These are phyloP conservation scores for Hirsutella minnesotensis DNA, from an alignment of 2,329 filamentous ascomycete genomes.

Conservation along the genomic window DNA sequence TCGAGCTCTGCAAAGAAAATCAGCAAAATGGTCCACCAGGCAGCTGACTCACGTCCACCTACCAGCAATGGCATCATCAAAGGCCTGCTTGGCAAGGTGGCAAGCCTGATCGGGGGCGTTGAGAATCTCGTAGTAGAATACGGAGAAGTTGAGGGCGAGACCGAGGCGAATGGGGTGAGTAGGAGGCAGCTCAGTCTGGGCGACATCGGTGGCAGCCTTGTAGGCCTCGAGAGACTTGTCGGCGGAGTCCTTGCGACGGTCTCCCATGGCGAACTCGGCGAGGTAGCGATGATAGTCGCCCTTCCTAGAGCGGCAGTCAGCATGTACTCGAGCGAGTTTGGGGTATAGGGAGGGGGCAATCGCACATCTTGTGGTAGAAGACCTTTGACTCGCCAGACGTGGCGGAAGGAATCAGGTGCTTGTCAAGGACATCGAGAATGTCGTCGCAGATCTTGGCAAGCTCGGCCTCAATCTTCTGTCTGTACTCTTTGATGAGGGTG, in stretches of 20 bases:
- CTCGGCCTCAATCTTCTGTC: conserved; percentile 95
- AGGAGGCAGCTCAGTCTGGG: conserved; percentile 91
- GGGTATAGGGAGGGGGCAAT: conserved; percentile 18
- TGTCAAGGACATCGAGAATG: conserved; percentile 86
- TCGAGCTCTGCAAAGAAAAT: conserved; percentile 61
- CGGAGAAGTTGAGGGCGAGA: conserved; percentile 96
- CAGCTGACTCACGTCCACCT: conserved; percentile 7
- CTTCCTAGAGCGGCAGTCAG: conserved; percentile 55
- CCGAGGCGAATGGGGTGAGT: conserved; percentile 97
- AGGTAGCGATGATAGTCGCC: conserved; percentile 99
- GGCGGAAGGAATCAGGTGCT: conserved; percentile 87
- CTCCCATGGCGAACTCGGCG: conserved; percentile 88
- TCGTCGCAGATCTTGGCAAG: conserved; percentile 97
- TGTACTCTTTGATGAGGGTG: conserved; percentile 90
- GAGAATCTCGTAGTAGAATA: conserved; percentile 99
- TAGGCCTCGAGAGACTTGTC: conserved; percentile 94
- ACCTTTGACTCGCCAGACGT: conserved; percentile 97
- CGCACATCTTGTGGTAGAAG: conserved; percentile 98
- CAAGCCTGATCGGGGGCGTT: conserved; percentile 97
- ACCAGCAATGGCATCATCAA: conserved; percentile 91
- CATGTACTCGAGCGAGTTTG: not conserved
- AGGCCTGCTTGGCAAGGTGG: conserved; percentile 97
- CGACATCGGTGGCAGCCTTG: conserved; percentile 93
- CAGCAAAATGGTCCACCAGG: not conserved
- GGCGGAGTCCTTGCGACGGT: conserved; percentile 90